Conservation (phyloP, 2,329 filamentous ascomycete genomes). For the Penicillium decumbens region DNA sequence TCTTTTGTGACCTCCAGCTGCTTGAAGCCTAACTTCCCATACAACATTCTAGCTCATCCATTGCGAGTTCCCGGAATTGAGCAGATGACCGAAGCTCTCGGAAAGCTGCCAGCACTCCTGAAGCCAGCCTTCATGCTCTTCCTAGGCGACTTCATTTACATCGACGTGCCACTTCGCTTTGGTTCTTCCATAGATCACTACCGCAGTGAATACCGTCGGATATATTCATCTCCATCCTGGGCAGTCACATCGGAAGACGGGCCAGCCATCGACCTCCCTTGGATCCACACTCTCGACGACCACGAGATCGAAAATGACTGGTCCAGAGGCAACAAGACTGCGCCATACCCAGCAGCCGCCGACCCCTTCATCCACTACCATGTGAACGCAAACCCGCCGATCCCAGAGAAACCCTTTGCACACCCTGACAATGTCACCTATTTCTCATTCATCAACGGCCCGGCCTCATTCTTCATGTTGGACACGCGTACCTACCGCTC, state of each 20-base stretch:
- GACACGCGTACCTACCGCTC: slow-evolving; percentile 86
- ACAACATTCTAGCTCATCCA: slow-evolving; percentile 76
- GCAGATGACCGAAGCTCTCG: slow-evolving; percentile 68
- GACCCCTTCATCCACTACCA: slow-evolving; percentile 89
- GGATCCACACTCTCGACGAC: slow-evolving; percentile 95
- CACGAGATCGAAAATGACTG: slow-evolving; percentile 97
- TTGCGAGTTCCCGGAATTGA: slow-evolving; percentile 76
- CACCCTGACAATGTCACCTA: slow-evolving; percentile 65
- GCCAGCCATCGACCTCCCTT: slow-evolving; percentile 65
- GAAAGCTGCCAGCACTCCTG: slow-evolving; percentile 57
- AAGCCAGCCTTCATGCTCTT: slow-evolving; percentile 58
- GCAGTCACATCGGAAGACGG: slow-evolving; percentile 55
- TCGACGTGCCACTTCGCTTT: slow-evolving; percentile 76
- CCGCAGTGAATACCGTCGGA: slow-evolving; percentile 83
- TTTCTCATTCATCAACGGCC: slow-evolving; percentile 84
- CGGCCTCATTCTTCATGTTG: slow-evolving; percentile 88
- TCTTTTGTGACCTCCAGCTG: slow-evolving; percentile 92
- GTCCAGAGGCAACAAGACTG: slow-evolving; percentile 69
- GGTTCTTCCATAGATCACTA: slow-evolving; percentile 71
- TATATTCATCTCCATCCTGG: slow-evolving; percentile 97
- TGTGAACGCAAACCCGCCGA: slow-evolving; percentile 74
- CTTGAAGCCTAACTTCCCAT: slow-evolving; percentile 86
- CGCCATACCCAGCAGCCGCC: slow-evolving; percentile 71
- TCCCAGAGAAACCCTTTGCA: slow-evolving; percentile 46
- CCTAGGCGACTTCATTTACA: slow-evolving; percentile 47